Conservation (phyloP, 2,329 filamentous ascomycete genomes). For the Calonectria leucothoes region DNA sequence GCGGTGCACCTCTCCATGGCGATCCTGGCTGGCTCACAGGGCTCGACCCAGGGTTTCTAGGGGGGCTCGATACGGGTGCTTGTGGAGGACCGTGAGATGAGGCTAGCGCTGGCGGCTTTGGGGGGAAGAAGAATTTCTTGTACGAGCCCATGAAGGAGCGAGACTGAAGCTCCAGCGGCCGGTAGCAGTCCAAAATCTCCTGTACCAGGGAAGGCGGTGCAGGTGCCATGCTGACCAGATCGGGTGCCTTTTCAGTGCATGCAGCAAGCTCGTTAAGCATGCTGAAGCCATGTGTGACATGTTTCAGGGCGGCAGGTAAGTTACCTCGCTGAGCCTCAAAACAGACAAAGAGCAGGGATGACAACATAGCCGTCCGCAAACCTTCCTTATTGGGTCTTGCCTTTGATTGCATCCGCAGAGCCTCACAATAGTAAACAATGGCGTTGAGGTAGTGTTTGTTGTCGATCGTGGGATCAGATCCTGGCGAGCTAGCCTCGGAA, state of each 20-base stretch:
- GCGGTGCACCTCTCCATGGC: constrained; percentile 31
- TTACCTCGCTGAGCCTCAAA: constrained; percentile 56
- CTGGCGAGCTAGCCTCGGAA: constrained; percentile 29
- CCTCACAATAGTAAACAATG: constrained; percentile 54
- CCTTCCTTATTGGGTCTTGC: constrained; percentile 50
- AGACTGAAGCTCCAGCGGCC: constrained; percentile 52
- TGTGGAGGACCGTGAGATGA: constrained; percentile 13
- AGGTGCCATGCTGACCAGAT: constrained; percentile 51
- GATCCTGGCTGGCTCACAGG: constrained; percentile 44
- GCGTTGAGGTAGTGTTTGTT: constrained; percentile 55
- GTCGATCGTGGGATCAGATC: constrained; percentile 31
- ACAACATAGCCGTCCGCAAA: constrained; percentile 51
- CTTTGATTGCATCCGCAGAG: constrained; percentile 52
- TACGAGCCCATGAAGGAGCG: constrained; percentile 54
- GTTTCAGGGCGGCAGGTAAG: constrained; percentile 53
- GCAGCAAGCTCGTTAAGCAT: constrained; percentile 53
- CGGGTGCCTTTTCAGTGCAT: constrained; percentile 49
- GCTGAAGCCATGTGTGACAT: constrained; percentile 53
- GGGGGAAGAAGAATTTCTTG: constrained; percentile 48
- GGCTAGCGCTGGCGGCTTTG: constrained; percentile 24
- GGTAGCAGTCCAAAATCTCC: constrained; percentile 54
- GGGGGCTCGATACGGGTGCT: constrained; percentile 22
- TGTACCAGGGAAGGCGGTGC: constrained; percentile 51
- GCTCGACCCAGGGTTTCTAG: constrained; percentile 26
- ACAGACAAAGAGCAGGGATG: constrained; percentile 55